Conservation (phyloP, 2,329 filamentous ascomycete species). For the Rutstroemia sp. region DNA sequence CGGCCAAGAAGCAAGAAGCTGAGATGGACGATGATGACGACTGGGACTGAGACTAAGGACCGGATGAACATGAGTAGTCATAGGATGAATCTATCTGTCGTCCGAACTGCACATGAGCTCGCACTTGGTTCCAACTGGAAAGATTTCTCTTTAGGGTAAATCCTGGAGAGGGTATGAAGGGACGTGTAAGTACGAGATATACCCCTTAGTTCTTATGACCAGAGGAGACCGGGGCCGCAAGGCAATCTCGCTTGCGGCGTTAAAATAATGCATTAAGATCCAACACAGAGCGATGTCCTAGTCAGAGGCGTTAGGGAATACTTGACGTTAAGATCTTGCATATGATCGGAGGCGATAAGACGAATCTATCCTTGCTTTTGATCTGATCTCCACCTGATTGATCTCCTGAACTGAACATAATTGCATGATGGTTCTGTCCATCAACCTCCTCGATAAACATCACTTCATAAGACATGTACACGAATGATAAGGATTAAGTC, state of each 20-base stretch:
- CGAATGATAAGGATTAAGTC: no score
- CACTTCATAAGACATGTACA: no score
- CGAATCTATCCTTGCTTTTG: not conserved
- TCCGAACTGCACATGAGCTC: not conserved
- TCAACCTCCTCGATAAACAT: no score
- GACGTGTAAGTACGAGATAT: no score
- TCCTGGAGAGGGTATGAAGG: not conserved
- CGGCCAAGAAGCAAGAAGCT: constrained; percentile 29
- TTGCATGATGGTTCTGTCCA: no score
- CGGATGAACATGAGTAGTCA: not conserved
- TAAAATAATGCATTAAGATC: not conserved
- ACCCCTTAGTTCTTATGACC: no score
- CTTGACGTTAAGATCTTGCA: not conserved
- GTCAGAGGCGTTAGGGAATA: not conserved
- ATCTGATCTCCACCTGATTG: not conserved
- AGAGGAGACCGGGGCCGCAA: no score
- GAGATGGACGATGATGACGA: constrained; percentile 39
- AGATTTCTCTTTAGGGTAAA: not conserved
- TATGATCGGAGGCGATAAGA: not conserved
- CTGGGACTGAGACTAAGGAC: constrained; percentile 35
- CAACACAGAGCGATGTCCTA: not conserved
- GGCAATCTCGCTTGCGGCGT: constrained; percentile 3
- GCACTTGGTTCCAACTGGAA: not conserved
- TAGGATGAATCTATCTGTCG: not conserved
- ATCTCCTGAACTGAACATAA: not conserved